Evolutionary conservation across 257 asterid genomes (phyloP).

Genomic region (Solanum chiquidenum): DNA sequence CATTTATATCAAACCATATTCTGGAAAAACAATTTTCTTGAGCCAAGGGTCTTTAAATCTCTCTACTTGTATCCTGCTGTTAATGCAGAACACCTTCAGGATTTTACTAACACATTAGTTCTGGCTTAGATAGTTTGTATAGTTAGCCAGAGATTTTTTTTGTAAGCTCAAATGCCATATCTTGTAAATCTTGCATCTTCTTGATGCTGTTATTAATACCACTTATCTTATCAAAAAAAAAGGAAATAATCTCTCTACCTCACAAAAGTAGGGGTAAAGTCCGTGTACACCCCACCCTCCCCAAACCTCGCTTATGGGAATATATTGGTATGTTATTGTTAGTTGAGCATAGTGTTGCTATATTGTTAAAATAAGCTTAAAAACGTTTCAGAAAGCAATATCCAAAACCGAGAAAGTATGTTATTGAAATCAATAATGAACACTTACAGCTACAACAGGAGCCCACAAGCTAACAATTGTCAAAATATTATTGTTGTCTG

Average conservation of each 20-base stretch:
- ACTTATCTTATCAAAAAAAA: too few species aligned
- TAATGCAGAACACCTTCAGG: too few species aligned
- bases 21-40: neutral
- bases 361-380: neutral
- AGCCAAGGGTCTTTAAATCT: neutral
- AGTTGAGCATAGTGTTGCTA: neutral
- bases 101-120: too few species aligned
- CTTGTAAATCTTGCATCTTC: too few species aligned
- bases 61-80: too few species aligned
- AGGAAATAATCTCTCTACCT: neutral
- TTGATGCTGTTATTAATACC: too few species aligned
- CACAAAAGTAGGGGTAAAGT: neutral
- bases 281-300: neutral
- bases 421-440: neutral
- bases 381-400: neutral
- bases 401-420: neutral
- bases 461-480: conserved; percentile 87
- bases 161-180: too few species aligned
- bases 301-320: neutral
- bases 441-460: conserved; percentile 96
- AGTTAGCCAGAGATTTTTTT: too few species aligned
- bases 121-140: too few species aligned
- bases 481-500: conserved; percentile 71
- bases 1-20: neutral
- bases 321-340: neutral